Conservation (phyloP, 352 stramenopile species). For the Albugo candida region DNA sequence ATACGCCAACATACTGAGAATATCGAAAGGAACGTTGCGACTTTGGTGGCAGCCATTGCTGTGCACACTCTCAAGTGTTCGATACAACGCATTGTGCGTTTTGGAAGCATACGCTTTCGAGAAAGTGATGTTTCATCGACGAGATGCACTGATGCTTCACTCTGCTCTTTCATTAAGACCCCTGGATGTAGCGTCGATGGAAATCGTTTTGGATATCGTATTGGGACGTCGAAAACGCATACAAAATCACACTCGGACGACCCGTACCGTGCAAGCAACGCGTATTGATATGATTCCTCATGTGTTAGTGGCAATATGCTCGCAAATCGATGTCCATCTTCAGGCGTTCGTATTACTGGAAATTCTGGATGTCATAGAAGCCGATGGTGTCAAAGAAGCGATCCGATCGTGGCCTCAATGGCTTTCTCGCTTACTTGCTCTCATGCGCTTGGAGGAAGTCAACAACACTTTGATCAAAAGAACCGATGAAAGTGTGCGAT, state of each 20-base stretch:
- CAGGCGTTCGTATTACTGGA: conserved; percentile 33
- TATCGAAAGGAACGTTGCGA: conserved; percentile 43
- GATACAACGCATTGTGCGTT: conserved; percentile 31
- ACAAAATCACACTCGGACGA: background rate
- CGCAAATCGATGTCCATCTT: conserved; percentile 24
- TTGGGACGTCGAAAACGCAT: conserved; percentile 15
- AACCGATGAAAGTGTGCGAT: conserved; percentile 25
- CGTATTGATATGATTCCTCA: conserved; percentile 32
- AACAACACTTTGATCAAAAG: conserved; percentile 2
- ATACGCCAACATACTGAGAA: conserved; percentile 18
- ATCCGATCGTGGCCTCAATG: conserved; percentile 54
- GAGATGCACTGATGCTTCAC: conserved; percentile 43
- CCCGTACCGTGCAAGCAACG: conserved; percentile 21
- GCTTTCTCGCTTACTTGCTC: conserved; percentile 18
- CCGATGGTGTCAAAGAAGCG: conserved; percentile 33
- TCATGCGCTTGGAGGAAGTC: conserved; percentile 1
- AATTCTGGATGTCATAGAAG: conserved; percentile 11
- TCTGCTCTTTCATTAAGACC: conserved; percentile 27
- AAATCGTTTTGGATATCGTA: conserved; percentile 41
- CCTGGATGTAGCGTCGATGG: conserved; percentile 19
- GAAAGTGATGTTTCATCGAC: conserved; percentile 29
- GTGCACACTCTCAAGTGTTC: conserved; percentile 21
- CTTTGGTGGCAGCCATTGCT: conserved; percentile 45
- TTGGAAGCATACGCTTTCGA: conserved; percentile 57
- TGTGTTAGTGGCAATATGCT: conserved; percentile 27